phyloP scores from a whole-genome alignment of 2,329 filamentous ascomycete genomes.

The Rhinocladiella similis region DNA sequence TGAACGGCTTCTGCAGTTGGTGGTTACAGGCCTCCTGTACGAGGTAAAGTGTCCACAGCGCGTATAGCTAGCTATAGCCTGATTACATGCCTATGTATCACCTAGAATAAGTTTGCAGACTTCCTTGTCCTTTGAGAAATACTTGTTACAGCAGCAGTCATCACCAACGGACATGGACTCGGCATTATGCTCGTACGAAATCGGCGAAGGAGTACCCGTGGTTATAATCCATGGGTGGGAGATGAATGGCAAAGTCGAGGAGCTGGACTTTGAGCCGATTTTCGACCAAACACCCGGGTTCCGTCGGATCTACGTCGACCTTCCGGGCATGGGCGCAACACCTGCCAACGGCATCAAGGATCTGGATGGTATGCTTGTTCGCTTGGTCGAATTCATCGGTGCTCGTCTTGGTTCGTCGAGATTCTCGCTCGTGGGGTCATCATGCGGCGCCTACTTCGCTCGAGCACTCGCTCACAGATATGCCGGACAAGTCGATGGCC shows the following conservation, averaged over 20 bases:
- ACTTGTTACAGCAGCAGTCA: no score
- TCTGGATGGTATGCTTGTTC: conserved; percentile 32
- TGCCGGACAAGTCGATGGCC: conserved; percentile 29
- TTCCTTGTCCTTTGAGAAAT: no score
- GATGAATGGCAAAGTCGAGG: conserved; percentile 27
- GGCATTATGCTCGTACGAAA: not conserved
- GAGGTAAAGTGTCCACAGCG: no score
- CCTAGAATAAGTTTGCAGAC: no score
- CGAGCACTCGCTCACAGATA: conserved; percentile 33
- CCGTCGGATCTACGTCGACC: conserved; percentile 33
- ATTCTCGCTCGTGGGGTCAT: conserved; percentile 33
- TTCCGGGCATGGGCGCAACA: conserved; percentile 34
- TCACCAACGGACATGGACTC: no score
- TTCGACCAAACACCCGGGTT: conserved; percentile 24
- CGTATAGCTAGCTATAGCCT: no score
- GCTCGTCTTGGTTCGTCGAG: conserved; percentile 27
- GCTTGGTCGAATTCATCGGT: conserved; percentile 32
- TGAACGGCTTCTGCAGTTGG: no score
- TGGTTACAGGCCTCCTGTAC: no score
- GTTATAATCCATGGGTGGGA: conserved; percentile 35
- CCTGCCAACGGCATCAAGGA: conserved; percentile 31
- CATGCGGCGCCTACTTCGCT: conserved; percentile 34
- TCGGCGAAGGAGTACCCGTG: conserved; percentile 29
- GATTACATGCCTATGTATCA: no score
- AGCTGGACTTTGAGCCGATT: conserved; percentile 34